Evolutionary conservation across 306 rosid species (phyloP), one percentile per base, ranked within the genome.

Genomic region (Rosa multiflora): DNA sequence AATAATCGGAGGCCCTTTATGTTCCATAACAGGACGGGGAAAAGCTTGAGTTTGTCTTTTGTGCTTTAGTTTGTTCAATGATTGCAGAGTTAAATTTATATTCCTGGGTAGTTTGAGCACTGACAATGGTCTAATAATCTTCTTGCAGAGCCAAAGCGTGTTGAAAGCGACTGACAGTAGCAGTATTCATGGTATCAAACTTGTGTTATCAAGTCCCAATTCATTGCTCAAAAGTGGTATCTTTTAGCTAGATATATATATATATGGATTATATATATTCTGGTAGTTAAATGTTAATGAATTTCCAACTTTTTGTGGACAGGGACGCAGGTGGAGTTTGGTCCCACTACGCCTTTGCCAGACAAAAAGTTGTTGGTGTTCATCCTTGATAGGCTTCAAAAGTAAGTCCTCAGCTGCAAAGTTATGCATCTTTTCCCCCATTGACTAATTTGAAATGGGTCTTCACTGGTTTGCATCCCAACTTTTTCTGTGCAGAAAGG

Each of bases 261-360:
- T 13, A 13, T 62, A 0, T 13, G 17, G 5, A 32, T 63, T 63
- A 83, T 89, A 81, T 86, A 73, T 82, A 71, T 85, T 56, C 68
- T 23, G 26, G 81, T 48, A 11, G 39, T 67, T 84, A 17, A 79
- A 56, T 84, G 23, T 82, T 82, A 81, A 84, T 67, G 35, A 58
- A 59, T 47, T 40, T 72, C 9, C 81, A 48, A 83, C 81, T 86
- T 62, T 84, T 81, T 84, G 85, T 92, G 91, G 94, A 85, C 92
- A 95, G 99, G 88, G 85, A 86, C 85, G 85, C 92, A 86, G 98
- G 90, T 81, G 77, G 91, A 89, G 85, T 86, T 92, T 76, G 99
- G 99, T 83, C 99, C 99, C 99, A 92, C 98, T 81, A 90, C 94
- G 75, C 83, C 95, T 89, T 95, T 95, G 96, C 99, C 98, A 83